Evolutionary conservation across 306 rosid genomes (phyloP).

Genomic region (Hylodesmum podocarpum): DNA sequence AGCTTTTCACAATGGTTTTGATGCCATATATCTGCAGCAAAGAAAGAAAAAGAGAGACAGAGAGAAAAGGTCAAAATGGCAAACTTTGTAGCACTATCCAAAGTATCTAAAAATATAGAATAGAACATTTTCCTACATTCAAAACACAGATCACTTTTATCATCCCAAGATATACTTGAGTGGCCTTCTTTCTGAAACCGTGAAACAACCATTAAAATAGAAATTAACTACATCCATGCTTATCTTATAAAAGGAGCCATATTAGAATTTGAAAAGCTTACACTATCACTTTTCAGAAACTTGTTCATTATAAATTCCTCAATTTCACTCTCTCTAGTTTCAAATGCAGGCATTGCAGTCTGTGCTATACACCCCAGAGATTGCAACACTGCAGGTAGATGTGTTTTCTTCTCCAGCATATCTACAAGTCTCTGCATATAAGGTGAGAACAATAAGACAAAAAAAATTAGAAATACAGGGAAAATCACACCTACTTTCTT

Average conservation of each 20-base stretch:
- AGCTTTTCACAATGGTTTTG: slow-evolving; percentile 95
- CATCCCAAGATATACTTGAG: slow-evolving; percentile 68
- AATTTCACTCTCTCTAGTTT: slow-evolving; percentile 93
- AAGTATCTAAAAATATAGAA: slow-evolving; percentile 7
- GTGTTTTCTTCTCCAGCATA: slow-evolving; percentile 92
- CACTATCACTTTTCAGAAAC: slow-evolving; percentile 70
- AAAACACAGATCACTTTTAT: slow-evolving; percentile 80
- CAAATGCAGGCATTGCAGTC: slow-evolving; percentile 98
- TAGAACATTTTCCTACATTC: slow-evolving; percentile 55
- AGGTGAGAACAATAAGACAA: slow-evolving; percentile 32
- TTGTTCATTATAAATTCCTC: slow-evolving; percentile 76
- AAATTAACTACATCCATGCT: slow-evolving; percentile 27
- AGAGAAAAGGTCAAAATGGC: slow-evolving; percentile 7
- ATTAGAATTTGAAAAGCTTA: slow-evolving; percentile 47
- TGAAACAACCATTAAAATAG: slow-evolving; percentile 35
- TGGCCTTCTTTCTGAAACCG: slow-evolving; percentile 67
- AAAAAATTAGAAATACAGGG: slow-evolving; percentile 14
- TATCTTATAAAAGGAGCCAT: slow-evolving; percentile 27
- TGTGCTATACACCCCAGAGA: slow-evolving; percentile 96
- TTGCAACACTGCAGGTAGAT: slow-evolving; percentile 91
- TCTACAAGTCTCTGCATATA: slow-evolving; percentile 88
- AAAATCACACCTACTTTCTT: background rate
- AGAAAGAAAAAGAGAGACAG: background rate
- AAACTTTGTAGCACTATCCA: slow-evolving; percentile 22
- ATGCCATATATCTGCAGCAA: slow-evolving; percentile 77